Conservation (phyloP, 164 flowering plant genomes). For the Aristolochia californica region DNA sequence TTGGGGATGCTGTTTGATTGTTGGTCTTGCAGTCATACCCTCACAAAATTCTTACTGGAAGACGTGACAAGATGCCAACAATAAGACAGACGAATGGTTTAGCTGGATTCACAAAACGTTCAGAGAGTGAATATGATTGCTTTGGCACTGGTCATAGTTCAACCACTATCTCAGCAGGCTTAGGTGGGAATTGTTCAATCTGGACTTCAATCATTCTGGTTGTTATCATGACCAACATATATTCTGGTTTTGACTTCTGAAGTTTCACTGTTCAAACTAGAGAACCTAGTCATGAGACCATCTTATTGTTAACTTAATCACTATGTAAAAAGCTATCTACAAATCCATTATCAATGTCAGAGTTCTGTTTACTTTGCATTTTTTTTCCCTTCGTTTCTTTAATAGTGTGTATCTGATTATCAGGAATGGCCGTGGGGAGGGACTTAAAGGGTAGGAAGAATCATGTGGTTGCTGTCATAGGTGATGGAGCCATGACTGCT, state of each 20-base stretch:
- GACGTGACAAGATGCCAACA: slow-evolving; percentile 76
- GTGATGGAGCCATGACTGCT: slow-evolving; percentile 99
- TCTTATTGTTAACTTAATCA: no score
- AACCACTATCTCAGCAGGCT: slow-evolving; percentile 86
- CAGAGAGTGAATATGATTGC: slow-evolving; percentile 86
- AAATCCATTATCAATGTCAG: neutral
- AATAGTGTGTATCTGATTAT: slow-evolving; percentile 3
- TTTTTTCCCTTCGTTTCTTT: neutral
- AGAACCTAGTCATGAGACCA: no score
- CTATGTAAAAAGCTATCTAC: no score
- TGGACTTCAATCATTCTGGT: no score
- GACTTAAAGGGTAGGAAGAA: slow-evolving; percentile 79
- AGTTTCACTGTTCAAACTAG: no score
- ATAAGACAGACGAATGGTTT: slow-evolving; percentile 85
- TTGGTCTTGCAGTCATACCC: slow-evolving; percentile 65
- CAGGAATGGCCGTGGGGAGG: slow-evolving; percentile 99
- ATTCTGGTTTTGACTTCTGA: no score
- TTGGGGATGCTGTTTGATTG: neutral
- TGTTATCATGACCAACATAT: no score
- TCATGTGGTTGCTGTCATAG: slow-evolving; percentile 80
- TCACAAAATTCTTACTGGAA: slow-evolving; percentile 88
- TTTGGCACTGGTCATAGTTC: slow-evolving; percentile 98
- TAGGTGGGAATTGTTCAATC: slow-evolving; percentile 37
- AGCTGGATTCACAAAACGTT: slow-evolving; percentile 83
- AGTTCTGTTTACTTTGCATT: neutral